Evolutionary conservation across 139 green algal species (phyloP), one percentile per base, ranked within the genome.

Genomic region (Protoeuglena noctilucae): DNA sequence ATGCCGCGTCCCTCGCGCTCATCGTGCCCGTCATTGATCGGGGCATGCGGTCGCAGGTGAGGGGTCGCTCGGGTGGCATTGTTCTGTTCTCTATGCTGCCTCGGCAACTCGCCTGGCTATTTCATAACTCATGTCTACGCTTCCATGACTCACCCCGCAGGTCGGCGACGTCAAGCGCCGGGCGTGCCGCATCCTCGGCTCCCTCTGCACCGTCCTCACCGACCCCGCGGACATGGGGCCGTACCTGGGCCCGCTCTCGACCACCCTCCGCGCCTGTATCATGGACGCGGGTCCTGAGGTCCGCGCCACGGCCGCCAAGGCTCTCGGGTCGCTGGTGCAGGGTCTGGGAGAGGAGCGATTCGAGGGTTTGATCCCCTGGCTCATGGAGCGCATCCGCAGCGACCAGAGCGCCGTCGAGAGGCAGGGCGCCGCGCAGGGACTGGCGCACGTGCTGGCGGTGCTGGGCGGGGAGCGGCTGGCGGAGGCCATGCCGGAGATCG

Each of bases 211-310:
- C 18, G 77, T 98, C n/a, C 76, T 94, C 50, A 88, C 86, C 25
- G 86, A 96, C 57, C 60, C 80, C 26, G 87, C 82, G 60, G 91
- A 97, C 72, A 93, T 98, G 82, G 53, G 71, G 7, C 88, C 90
- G 0, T 97, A 97, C 63, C 75, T 95, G 28, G 57, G 75, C 0
- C 60, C 87, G 54, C 71, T 98, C 28, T 72, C 95, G 65, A 87
- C 89, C 2, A 86, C 95, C 73, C 69, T 98, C 31, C 80, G 87
- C 59, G 86, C 85, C 52, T 70, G 76, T 1, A 66, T 98, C 58
- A 59, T 95, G 19, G 90, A 98, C 69, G 86, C 90, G 5, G 74
- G 93, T 31, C 90, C 90, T 4, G 90, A 97, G 51, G 74, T 85
- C 2, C 67, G 87, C 3, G 85, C 78, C 28, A 79, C 81, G 6